phyloP scores from a whole-genome alignment of 129 eudicot species.

The Lactuca sativa region DNA sequence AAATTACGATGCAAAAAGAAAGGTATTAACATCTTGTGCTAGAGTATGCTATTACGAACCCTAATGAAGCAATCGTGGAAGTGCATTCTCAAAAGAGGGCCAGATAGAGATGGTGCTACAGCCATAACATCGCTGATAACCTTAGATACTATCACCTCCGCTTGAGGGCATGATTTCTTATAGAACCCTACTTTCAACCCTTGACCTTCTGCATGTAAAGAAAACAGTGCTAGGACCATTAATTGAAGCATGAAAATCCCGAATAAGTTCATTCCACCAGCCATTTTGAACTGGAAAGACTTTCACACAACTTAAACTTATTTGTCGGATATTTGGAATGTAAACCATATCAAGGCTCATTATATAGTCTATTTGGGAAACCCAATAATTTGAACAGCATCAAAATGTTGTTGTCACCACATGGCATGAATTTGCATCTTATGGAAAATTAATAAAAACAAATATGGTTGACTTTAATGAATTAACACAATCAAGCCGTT shows the following conservation, averaged over 20 bases:
- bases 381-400: not conserved
- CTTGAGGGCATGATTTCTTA: slow-evolving; percentile 53
- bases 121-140: slow-evolving; percentile 41
- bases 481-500: not conserved
- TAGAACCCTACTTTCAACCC: slow-evolving; percentile 60
- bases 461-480: not conserved
- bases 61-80: slow-evolving; percentile 71
- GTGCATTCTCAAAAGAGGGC: slow-evolving; percentile 62
- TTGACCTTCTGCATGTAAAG: slow-evolving; percentile 26
- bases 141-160: slow-evolving; percentile 34
- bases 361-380: slow-evolving; percentile 11
- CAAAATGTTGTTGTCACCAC: not conserved
- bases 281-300: slow-evolving; percentile 1
- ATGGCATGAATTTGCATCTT: slow-evolving; percentile 7
- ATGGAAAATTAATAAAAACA: not conserved
- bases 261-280: slow-evolving; percentile 8
- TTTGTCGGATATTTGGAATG: slow-evolving; percentile 17
- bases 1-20: not conserved
- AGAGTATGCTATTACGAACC: slow-evolving; percentile 34
- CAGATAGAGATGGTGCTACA: slow-evolving; percentile 55
- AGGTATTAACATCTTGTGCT: not conserved
- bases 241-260: slow-evolving; percentile 20
- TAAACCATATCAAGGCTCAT: not conserved
- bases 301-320: slow-evolving; percentile 1
- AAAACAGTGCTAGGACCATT: slow-evolving; percentile 18